These are phyloP conservation scores for Fusarium hostae DNA, from an alignment of 2,329 filamentous ascomycete genomes.

Conservation along the genomic window DNA sequence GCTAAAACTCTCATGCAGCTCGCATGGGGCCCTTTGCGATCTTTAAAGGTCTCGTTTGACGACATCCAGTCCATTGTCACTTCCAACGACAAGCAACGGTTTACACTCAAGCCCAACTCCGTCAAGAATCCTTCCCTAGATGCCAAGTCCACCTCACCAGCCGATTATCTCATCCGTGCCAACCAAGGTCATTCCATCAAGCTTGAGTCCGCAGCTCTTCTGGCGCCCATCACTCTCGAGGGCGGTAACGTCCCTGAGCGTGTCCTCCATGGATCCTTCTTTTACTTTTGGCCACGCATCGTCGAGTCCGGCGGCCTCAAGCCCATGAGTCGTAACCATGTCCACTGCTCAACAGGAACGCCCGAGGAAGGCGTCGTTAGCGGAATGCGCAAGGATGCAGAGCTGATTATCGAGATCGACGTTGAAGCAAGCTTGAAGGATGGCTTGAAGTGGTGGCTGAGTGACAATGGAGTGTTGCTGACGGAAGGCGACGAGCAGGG, in stretches of 20 bases:
- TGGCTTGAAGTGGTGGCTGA: constrained; percentile 78
- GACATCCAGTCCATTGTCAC: constrained; percentile 78
- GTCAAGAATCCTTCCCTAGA: constrained; percentile 40
- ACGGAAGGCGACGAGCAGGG: constrained; percentile 69
- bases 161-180: constrained; percentile 87
- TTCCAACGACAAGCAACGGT: constrained; percentile 90
- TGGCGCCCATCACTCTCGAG: constrained; percentile 73
- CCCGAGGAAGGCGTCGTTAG: constrained; percentile 73
- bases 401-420: constrained; percentile 83
- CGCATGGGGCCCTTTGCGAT: constrained; percentile 68
- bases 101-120: constrained; percentile 74
- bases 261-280: constrained; percentile 91
- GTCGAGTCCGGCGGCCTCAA: constrained; percentile 79
- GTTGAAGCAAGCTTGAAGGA: constrained; percentile 72
- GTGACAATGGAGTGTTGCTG: constrained; percentile 81
- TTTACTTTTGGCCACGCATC: constrained; percentile 81
- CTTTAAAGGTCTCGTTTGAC: constrained; percentile 76
- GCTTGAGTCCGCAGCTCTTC: constrained; percentile 74
- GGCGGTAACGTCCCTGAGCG: constrained; percentile 68
- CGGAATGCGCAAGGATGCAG: constrained; percentile 82
- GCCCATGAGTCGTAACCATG: constrained; percentile 85
- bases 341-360: constrained; percentile 86
- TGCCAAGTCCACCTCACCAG: constrained; percentile 58
- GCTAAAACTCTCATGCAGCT: constrained; percentile 53
- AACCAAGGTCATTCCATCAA: constrained; percentile 94